Percentiles rank a stretch among this genome's conserved stretches.
These are phyloP conservation scores for Orbilia oligospora DNA, from an alignment of 2,329 filamentous ascomycete species.

Conservation along the genomic window DNA sequence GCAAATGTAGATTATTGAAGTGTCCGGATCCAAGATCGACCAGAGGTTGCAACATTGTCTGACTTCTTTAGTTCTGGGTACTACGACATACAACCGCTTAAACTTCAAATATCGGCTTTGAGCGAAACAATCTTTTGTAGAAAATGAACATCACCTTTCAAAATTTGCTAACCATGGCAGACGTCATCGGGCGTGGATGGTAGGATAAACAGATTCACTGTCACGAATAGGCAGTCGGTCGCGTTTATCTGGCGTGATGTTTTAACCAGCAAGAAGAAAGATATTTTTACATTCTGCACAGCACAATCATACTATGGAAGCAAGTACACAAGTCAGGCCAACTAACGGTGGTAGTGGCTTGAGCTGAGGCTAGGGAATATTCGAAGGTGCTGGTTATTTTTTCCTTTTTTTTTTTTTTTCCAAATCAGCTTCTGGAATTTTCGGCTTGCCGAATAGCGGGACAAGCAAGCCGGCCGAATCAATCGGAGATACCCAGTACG, in stretches of 20 bases:
- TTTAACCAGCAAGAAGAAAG: background rate
- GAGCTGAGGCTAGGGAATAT: constrained; percentile 35
- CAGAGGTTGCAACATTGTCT: no score
- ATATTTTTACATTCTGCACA: constrained; percentile 32
- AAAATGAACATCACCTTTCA: background rate
- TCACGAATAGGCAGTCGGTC: constrained; percentile 17
- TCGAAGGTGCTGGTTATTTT: constrained; percentile 2
- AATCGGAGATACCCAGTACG: no score
- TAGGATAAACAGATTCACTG: background rate
- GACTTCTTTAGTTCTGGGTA: no score
- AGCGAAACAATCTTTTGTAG: background rate
- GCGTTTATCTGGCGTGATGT: constrained; percentile 21
- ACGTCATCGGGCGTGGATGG: constrained; percentile 10
- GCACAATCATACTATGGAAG: constrained; percentile 13
- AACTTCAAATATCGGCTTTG: background rate
- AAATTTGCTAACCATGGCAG: background rate
- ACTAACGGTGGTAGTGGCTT: constrained; percentile 16
- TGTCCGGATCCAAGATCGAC: no score
- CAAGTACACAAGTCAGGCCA: constrained; percentile 3
- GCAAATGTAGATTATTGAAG: background rate
- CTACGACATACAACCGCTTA: background rate
- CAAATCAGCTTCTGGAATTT: constrained; percentile 40
- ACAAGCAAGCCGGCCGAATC: background rate
- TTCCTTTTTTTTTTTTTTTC: background rate
- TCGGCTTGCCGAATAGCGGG: constrained; percentile 43